Base-by-base conservation (phyloP, 2,329 filamentous ascomycete genomes). In the Proliferodiscus dingleyae region DNA sequence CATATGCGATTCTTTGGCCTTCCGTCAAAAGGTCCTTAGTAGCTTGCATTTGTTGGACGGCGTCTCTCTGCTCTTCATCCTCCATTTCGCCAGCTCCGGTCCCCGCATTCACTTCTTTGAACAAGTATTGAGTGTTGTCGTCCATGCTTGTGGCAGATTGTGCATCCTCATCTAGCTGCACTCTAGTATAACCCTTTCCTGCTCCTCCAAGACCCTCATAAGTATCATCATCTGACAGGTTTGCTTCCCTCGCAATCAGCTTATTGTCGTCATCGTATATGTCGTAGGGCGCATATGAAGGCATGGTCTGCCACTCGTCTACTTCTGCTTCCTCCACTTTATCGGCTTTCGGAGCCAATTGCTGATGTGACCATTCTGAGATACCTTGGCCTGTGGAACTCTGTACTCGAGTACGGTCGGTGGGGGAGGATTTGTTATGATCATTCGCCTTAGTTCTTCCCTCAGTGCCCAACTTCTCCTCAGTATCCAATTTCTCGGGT, bases 1-100 rank as follows among this genome's bases (percentile, higher is more conserved):
- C 93, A 64, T 98, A 98, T 4, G 93, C 93, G 54, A 98, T 89
- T 57, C 89, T 83, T 68, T 98, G 93, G 10, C 90, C 89, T 65
- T 98, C 93, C 2, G 91, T 98, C 44, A 98, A 73, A 13, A 98
- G 76, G 55, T 95, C 86, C 65, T 98, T 98, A 28, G 93, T 98
- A 7, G 93, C 87, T 66, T 97, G 86, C 75, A 98, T 85, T 65
- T 98, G 93, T 39, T 85, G 83, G 32, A 95, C 69, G 4, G 90
- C 81, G 66, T 97, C 93, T 43, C 90, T 80, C 48, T 87, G 82
- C 44, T 93, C 88, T 19, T 95, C 90, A 19, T 90, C 87, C 41
- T 83, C 78, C 29, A 72, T 59, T 4, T 78, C 71, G 8, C 77
- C 75, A 2, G 82, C 83, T 18, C 72, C 72, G 47, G 75, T 78